Base-by-base conservation (phyloP, 345 rosid species). In the Kandelia obovata region DNA sequence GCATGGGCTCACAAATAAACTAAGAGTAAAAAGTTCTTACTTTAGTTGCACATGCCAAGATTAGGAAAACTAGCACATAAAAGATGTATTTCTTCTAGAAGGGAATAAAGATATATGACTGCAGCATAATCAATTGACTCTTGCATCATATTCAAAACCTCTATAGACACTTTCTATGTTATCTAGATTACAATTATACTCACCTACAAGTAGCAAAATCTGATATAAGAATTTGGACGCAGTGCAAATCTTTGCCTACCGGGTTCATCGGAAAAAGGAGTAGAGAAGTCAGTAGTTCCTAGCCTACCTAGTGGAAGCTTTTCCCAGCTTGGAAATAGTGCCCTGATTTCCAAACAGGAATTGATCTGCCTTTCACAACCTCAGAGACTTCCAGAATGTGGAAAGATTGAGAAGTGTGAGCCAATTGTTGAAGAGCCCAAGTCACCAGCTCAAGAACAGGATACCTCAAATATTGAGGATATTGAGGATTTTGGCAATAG, bases 231-330 rank as follows among this genome's bases (percentile, higher is more conserved):
- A 46, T 46, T 72, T 72, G 75, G 66, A 68, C 69, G 81, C 84
- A 94, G 98, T 81, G 94, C 98, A 66, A 89, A 96, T 74, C 88
- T 94, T 74, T 87, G 92, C 35, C 81, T 94, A 63, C 95, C 97
- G 55, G 97, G 88, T 13, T 87, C 96, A 76, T 95, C 86, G 71
- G 95, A 87, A 65, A 89, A 78, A 75, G 78, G 49, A 72, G 74
- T 80, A 71, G 86, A 60, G 71, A 73, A 61, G 65, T 69, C 72
- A 35, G 32, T 46, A n/a, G 59, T 59, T 32, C 47, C 58, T 49
- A 30, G 17, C 25, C 46, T 28, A 16, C 66, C 53, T 16, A 17
- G 25, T 61, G 27, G 5, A 34, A 52, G 20, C 20, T 21, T 27
- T 64, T 80, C 79, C 58, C 64, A 78, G 66, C 62, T 66, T 73